phyloP scores from a whole-genome alignment of 495 filamentous ascomycete species.

The Tetracladium setigerum region DNA sequence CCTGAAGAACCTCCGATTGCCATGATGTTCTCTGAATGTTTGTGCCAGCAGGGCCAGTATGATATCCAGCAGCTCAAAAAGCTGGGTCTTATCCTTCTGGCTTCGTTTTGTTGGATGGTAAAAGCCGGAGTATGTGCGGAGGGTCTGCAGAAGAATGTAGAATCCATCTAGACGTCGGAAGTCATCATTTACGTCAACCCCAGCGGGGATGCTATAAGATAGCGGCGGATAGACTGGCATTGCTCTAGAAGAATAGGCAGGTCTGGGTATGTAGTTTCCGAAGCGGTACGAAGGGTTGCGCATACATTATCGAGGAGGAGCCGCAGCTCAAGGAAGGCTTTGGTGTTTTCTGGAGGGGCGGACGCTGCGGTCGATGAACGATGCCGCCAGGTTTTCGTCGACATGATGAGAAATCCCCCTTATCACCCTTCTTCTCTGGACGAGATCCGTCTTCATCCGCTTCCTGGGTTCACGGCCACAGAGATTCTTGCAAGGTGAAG shows the following conservation, averaged over 20 bases:
- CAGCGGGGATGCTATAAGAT: constrained; percentile 36
- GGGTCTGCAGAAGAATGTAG: constrained; percentile 57
- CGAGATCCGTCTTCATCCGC: no score
- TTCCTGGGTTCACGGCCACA: no score
- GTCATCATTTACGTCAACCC: constrained; percentile 54
- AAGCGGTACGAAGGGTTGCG: constrained; percentile 11
- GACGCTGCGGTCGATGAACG: constrained; percentile 58
- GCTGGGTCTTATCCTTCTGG: constrained; percentile 48
- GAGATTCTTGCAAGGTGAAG: no score
- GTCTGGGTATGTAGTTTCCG: constrained; percentile 30
- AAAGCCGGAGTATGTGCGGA: constrained; percentile 60
- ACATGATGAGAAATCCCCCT: constrained; percentile 28
- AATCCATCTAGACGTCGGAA: constrained; percentile 83
- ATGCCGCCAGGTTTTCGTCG: constrained; percentile 42
- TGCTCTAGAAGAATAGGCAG: constrained; percentile 32
- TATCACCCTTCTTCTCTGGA: background rate
- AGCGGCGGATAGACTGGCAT: constrained; percentile 35
- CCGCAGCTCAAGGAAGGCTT: constrained; percentile 53
- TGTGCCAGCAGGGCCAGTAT: constrained; percentile 66
- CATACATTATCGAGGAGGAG: constrained; percentile 47
- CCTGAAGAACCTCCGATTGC: constrained; percentile 81
- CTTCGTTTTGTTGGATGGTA: constrained; percentile 58
- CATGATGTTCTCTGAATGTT: constrained; percentile 69
- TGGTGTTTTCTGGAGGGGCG: constrained; percentile 41
- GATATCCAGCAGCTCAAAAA: constrained; percentile 64